Evolutionary conservation across 2,329 filamentous ascomycete species (phyloP).

Genomic region (Sarocladium brachiariae): DNA sequence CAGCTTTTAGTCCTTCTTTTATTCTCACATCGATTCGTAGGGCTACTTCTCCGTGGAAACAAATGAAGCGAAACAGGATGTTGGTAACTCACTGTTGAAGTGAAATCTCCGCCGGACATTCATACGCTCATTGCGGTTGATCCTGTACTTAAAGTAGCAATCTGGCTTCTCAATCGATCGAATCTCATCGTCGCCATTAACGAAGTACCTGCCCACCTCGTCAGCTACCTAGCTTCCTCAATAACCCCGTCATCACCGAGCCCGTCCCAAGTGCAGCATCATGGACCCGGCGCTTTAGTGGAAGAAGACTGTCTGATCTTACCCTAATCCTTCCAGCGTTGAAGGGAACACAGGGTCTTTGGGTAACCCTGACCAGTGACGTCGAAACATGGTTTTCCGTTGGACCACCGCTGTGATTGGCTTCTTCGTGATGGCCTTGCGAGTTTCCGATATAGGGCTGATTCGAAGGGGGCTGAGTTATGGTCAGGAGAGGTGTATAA

Average conservation of each 20-base stretch:
- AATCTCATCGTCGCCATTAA: slow-evolving; percentile 70
- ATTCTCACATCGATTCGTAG: too few relatives aligned
- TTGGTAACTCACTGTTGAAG: slow-evolving; percentile 55
- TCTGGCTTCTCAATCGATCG: slow-evolving; percentile 61
- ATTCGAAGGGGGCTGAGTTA: too few relatives aligned
- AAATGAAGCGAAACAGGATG: too few relatives aligned
- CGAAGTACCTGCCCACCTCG: slow-evolving; percentile 56
- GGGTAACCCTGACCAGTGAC: slow-evolving; percentile 61
- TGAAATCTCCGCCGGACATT: slow-evolving; percentile 70
- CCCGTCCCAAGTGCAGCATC: too few relatives aligned
- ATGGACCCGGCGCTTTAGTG: too few relatives aligned
- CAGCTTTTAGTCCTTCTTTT: too few relatives aligned
- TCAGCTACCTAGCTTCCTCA: neutral
- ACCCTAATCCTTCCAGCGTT: slow-evolving; percentile 68
- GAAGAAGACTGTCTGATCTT: neutral
- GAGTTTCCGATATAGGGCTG: too few relatives aligned
- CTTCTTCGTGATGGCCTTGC: too few relatives aligned
- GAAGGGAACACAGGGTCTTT: slow-evolving; percentile 59
- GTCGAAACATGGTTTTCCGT: slow-evolving; percentile 72
- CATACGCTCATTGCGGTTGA: slow-evolving; percentile 66
- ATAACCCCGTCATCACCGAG: neutral
- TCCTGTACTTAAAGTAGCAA: slow-evolving; percentile 66
- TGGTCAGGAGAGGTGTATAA: too few relatives aligned
- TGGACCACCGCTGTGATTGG: too few relatives aligned
- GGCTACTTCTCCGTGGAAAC: too few relatives aligned